Evolutionary conservation across 2,329 filamentous ascomycete genomes (phyloP).

Genomic region (Aureobasidium zeae): DNA sequence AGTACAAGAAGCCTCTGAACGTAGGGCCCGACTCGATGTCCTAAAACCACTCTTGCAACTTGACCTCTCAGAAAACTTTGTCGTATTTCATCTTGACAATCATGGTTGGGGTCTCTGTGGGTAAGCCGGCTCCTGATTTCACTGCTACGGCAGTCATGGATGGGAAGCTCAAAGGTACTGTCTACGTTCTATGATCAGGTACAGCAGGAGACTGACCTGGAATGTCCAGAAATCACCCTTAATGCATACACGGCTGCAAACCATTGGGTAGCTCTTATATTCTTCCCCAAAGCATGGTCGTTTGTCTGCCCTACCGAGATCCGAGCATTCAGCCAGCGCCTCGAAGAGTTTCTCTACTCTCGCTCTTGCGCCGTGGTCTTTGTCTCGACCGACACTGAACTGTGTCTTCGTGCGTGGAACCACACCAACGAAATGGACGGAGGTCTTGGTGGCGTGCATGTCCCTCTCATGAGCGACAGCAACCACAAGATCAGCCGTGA

Average conservation of each 20-base stretch:
- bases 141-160: constrained; percentile 24
- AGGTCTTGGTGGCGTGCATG: constrained; percentile 51
- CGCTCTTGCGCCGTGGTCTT: constrained; percentile 53
- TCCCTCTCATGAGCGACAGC: constrained; percentile 55
- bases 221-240: constrained; percentile 24
- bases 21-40: background rate
- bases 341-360: constrained; percentile 47
- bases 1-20: constrained; percentile 1
- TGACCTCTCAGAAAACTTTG: too few species aligned
- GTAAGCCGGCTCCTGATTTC: constrained; percentile 25
- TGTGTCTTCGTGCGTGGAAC: constrained; percentile 50
- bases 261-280: constrained; percentile 55
- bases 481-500: constrained; percentile 50
- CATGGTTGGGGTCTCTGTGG: constrained; percentile 18
- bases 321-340: constrained; percentile 54
- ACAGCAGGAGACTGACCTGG: constrained; percentile 4
- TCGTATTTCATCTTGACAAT: background rate
- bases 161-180: constrained; percentile 25
- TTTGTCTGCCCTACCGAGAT: constrained; percentile 60
- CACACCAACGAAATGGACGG: constrained; percentile 50
- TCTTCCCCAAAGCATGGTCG: constrained; percentile 60
- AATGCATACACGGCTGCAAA: constrained; percentile 28
- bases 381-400: constrained; percentile 54
- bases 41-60: background rate
- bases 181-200: too few species aligned